Evolutionary conservation across 352 stramenopile species (phyloP).

Genomic region (Globisporangium polare): DNA sequence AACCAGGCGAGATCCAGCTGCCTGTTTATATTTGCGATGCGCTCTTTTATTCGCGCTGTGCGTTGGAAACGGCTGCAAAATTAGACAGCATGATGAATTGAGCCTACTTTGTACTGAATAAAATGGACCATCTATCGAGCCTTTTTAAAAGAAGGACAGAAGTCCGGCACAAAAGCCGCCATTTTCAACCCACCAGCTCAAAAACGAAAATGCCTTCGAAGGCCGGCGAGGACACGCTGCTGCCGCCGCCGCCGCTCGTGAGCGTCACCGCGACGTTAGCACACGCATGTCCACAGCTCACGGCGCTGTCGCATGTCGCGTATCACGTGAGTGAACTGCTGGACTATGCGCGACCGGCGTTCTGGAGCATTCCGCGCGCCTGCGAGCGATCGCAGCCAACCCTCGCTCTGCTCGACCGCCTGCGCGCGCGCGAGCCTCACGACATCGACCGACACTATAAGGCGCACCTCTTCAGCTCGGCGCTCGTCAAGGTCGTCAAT

Average conservation of each 20-base stretch:
- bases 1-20: no score
- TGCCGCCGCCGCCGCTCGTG: neutral
- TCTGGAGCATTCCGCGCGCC: slow-evolving; percentile 4
- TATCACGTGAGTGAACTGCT: neutral
- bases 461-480: slow-evolving; percentile 1
- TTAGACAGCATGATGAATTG: neutral
- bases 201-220: neutral
- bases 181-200: neutral
- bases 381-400: neutral
- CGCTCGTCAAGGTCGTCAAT: neutral
- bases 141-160: neutral
- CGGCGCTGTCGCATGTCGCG: neutral
- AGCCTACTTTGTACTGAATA: neutral
- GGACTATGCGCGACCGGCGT: neutral
- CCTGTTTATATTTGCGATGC: no score
- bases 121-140: neutral
- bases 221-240: neutral
- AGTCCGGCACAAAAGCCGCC: no score
- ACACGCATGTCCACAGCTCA: neutral
- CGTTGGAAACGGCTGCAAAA: neutral
- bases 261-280: neutral
- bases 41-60: neutral
- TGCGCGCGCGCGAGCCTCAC: neutral
- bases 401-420: neutral
- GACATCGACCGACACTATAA: slow-evolving; percentile 3